These are phyloP conservation scores for Trichoderma asperellum DNA, from an alignment of 2,329 filamentous ascomycete species.

Conservation along the genomic window DNA sequence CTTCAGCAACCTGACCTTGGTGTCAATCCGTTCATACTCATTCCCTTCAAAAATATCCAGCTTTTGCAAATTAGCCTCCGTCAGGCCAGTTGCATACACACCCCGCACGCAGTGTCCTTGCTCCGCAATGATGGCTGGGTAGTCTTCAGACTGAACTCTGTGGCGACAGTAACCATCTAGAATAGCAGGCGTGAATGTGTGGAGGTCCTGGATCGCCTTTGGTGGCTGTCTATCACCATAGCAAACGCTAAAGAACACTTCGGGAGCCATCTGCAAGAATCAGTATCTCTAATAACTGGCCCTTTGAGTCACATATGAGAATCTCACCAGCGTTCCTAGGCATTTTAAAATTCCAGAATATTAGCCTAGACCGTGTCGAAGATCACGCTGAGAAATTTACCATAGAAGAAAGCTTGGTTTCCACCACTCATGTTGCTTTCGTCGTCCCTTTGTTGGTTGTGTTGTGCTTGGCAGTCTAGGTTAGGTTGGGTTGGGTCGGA, in stretches of 20 bases:
- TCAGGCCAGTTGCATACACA: conserved; percentile 76
- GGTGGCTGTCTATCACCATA: conserved; percentile 61
- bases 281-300: conserved; percentile 27
- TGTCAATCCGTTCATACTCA: conserved; percentile 67
- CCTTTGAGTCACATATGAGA: neutral
- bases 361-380: neutral
- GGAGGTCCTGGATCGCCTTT: conserved; percentile 57
- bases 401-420: conserved; percentile 61
- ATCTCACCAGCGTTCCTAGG: conserved; percentile 25
- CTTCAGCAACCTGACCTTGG: conserved; percentile 57
- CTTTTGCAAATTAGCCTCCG: conserved; percentile 71
- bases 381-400: conserved; percentile 40
- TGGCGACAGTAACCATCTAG: conserved; percentile 72
- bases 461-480: neutral
- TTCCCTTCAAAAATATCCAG: conserved; percentile 82
- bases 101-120: conserved; percentile 67
- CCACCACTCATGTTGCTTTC: conserved; percentile 46
- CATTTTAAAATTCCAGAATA: neutral
- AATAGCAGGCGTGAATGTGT: conserved; percentile 72
- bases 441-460: neutral
- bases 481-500: neutral
- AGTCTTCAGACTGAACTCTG: conserved; percentile 72
- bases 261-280: conserved; percentile 69
- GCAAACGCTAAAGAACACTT: conserved; percentile 84
- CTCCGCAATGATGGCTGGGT: conserved; percentile 74